A percentile compares a stretch with the other conserved stretches of the same genome.
phyloP scores from a whole-genome alignment of 2,329 filamentous ascomycete species.

The Pseudogymnoascus sp. region DNA sequence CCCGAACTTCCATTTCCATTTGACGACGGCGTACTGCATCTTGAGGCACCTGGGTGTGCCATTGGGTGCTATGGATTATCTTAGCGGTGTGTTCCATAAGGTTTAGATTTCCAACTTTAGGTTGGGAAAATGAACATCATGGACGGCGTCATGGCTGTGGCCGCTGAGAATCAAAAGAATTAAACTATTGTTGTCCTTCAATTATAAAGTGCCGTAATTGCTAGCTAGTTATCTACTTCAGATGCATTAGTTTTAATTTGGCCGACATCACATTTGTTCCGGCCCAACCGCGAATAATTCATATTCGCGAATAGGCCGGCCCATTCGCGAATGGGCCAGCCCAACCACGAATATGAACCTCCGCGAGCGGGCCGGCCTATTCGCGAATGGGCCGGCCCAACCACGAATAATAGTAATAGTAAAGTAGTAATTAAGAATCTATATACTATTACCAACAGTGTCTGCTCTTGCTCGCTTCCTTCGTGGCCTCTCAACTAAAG shows the following conservation, averaged over 20 bases:
- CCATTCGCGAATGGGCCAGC: too few species aligned
- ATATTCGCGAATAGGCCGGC: too few species aligned
- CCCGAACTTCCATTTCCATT: slow-evolving; percentile 45
- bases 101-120: not conserved
- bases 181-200: not conserved
- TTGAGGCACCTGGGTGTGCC: slow-evolving; percentile 39
- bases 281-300: too few species aligned
- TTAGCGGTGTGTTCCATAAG: slow-evolving; percentile 18
- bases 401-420: too few species aligned
- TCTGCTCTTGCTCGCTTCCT: too few species aligned
- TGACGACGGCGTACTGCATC: slow-evolving; percentile 40
- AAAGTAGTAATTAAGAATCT: too few species aligned
- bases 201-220: not conserved
- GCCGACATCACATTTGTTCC: too few species aligned
- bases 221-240: not conserved
- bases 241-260: not conserved
- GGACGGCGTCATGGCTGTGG: not conserved
- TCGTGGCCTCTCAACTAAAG: too few species aligned
- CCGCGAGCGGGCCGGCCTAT: too few species aligned
- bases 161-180: not conserved
- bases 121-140: not conserved
- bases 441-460: too few species aligned
- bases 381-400: too few species aligned
- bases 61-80: slow-evolving; percentile 40
- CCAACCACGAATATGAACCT: too few species aligned